These are phyloP conservation scores for Planoprotostelium fungivorum DNA, from an alignment of 78 protist genomes.

Conservation along the genomic window DNA sequence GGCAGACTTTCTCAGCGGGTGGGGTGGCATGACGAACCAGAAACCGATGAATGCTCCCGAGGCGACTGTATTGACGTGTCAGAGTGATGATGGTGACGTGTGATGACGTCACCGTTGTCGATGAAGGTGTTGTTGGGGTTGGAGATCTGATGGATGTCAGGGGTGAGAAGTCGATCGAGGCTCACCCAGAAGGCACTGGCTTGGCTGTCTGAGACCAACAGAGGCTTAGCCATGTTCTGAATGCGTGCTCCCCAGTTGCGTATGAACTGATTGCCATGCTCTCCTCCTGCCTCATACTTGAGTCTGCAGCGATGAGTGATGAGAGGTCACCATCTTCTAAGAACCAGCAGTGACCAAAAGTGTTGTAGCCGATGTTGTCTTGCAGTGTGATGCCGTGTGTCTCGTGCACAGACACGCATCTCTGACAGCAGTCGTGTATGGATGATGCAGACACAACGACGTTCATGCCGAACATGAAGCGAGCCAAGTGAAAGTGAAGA, in stretches of 20 bases:
- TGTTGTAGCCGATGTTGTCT: conserved; percentile 28
- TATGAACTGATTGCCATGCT: neutral
- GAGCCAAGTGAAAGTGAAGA: no score
- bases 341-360: conserved; percentile 32
- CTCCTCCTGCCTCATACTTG: no score
- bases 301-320: no score
- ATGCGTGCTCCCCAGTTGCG: neutral
- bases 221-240: neutral
- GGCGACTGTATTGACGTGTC: neutral
- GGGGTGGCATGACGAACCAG: neutral
- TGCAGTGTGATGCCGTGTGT: neutral
- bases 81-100: neutral
- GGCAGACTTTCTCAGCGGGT: neutral
- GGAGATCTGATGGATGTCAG: no score
- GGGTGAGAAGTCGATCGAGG: no score
- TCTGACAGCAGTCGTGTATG: no score
- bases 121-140: neutral
- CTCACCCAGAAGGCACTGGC: neutral
- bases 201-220: neutral
- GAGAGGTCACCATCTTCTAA: no score
- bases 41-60: neutral
- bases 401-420: no score
- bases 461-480: no score
- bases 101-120: neutral
- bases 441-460: no score